These are phyloP conservation scores for Pseudogymnoascus pannorum DNA, from an alignment of 2,329 filamentous ascomycete genomes.

Conservation along the genomic window DNA sequence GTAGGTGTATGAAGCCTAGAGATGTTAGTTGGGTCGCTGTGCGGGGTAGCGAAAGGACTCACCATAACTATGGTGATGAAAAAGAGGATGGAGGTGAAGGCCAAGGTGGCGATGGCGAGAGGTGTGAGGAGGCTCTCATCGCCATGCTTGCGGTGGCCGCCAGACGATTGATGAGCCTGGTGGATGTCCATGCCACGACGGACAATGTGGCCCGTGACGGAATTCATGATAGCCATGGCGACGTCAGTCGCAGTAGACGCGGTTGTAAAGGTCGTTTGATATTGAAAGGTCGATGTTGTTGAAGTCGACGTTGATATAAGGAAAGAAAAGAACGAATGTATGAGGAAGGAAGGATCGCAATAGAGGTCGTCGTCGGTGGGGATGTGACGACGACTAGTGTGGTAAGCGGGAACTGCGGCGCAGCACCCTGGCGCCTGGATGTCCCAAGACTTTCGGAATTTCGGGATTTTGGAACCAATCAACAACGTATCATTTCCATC, in stretches of 20 bases:
- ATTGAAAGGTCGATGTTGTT: neutral
- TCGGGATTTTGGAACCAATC: slow-evolving; percentile 1
- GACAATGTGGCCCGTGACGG: slow-evolving; percentile 10
- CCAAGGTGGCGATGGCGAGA: neutral
- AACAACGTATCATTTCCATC: neutral
- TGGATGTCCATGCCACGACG: slow-evolving; percentile 13
- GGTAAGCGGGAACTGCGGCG: slow-evolving; percentile 1
- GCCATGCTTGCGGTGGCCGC: neutral
- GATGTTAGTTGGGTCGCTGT: slow-evolving; percentile 13
- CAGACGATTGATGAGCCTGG: neutral
- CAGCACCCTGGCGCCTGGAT: neutral
- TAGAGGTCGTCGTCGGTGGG: neutral
- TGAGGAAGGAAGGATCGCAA: neutral
- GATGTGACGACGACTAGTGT: slow-evolving; percentile 1
- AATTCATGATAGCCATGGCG: slow-evolving; percentile 12
- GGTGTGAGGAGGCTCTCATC: neutral
- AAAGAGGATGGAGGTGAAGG: neutral
- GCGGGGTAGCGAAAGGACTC: neutral
- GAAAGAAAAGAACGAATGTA: neutral
- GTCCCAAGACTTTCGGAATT: neutral
- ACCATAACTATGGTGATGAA: neutral
- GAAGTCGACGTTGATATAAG: neutral
- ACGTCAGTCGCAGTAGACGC: slow-evolving; percentile 2
- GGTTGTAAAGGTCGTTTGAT: neutral
- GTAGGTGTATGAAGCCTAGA: slow-evolving; percentile 49